phyloP scores from a whole-genome alignment of 345 rosid genomes.

The Gossypium raimondii region DNA sequence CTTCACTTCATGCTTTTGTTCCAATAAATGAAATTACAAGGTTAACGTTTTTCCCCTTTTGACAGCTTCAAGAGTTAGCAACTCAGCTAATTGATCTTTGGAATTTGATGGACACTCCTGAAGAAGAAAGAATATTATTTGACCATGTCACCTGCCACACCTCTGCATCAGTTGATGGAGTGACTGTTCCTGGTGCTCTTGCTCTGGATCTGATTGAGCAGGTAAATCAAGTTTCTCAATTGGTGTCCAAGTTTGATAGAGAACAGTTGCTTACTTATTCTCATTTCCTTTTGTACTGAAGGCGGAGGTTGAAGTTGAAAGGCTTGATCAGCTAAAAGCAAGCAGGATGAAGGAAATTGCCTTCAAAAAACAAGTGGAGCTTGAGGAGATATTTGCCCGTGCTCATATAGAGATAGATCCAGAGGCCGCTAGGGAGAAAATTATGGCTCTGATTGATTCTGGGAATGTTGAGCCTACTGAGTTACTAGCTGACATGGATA shows the following conservation, averaged over 20 bases:
- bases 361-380: constrained; percentile 86
- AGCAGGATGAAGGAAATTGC: constrained; percentile 99
- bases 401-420: constrained; percentile 85
- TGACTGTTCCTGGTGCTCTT: constrained; percentile 72
- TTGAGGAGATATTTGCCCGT: constrained; percentile 75
- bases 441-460: constrained; percentile 75
- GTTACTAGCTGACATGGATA: constrained; percentile 90
- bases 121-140: constrained; percentile 78
- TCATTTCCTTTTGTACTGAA: constrained; percentile 24
- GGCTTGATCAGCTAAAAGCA: constrained; percentile 90
- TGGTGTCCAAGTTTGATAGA: background rate
- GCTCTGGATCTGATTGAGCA: constrained; percentile 87
- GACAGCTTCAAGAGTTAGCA: constrained; percentile 94
- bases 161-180: constrained; percentile 81
- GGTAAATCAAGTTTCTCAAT: constrained; percentile 37
- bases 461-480: constrained; percentile 91
- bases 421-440: constrained; percentile 81
- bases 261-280: constrained; percentile 23
- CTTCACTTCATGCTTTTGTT: constrained; percentile 1
- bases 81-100: constrained; percentile 83
- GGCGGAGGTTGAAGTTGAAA: constrained; percentile 94
- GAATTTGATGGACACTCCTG: constrained; percentile 96
- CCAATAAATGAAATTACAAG: background rate
- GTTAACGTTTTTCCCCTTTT: constrained; percentile 14
- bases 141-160: constrained; percentile 86